Percentiles rank a stretch among this genome's conserved stretches.
Conservation (phyloP, 73 alveolate genomes). For the Paramecium caudatum region DNA sequence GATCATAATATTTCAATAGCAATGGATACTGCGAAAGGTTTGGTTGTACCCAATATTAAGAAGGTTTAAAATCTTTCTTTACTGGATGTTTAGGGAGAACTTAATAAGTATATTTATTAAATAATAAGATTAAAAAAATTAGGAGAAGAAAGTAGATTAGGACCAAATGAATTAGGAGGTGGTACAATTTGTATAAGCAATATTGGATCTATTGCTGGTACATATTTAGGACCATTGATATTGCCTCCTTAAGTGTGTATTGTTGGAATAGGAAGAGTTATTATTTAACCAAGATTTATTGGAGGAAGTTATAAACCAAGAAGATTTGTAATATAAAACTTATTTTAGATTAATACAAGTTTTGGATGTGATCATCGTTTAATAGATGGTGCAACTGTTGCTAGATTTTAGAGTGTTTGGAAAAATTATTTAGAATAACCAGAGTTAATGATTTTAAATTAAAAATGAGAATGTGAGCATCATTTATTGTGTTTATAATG, state of each 20-base stretch:
- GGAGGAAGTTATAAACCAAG: slow-evolving; percentile 40
- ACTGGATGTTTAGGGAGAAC: slow-evolving; percentile 82
- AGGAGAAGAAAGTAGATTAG: slow-evolving; percentile 81
- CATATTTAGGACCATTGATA: slow-evolving; percentile 87
- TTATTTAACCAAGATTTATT: slow-evolving; percentile 73
- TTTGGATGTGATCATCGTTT: slow-evolving; percentile 91
- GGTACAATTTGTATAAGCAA: slow-evolving; percentile 91
- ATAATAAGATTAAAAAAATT: slow-evolving; percentile 72
- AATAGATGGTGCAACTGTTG: slow-evolving; percentile 94
- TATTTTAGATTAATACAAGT: slow-evolving; percentile 78
- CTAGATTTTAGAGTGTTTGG: slow-evolving; percentile 85
- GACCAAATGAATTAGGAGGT: slow-evolving; percentile 82
- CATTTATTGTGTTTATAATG: background rate
- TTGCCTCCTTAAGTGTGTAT: slow-evolving; percentile 87
- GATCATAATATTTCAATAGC: slow-evolving; percentile 93
- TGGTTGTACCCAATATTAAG: slow-evolving; percentile 89
- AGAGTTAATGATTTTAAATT: slow-evolving; percentile 83
- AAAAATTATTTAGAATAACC: slow-evolving; percentile 86
- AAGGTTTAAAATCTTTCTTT: slow-evolving; percentile 84
- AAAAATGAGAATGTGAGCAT: slow-evolving; percentile 65
- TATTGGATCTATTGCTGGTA: slow-evolving; percentile 86
- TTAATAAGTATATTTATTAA: slow-evolving; percentile 36
- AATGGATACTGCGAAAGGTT: slow-evolving; percentile 91
- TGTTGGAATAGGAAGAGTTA: slow-evolving; percentile 91
- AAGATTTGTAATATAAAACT: slow-evolving; percentile 21